Evolutionary conservation across 2,329 filamentous ascomycete genomes (phyloP), one percentile per base, ranked within the genome.

Genomic region (Aspergillus ustus): DNA sequence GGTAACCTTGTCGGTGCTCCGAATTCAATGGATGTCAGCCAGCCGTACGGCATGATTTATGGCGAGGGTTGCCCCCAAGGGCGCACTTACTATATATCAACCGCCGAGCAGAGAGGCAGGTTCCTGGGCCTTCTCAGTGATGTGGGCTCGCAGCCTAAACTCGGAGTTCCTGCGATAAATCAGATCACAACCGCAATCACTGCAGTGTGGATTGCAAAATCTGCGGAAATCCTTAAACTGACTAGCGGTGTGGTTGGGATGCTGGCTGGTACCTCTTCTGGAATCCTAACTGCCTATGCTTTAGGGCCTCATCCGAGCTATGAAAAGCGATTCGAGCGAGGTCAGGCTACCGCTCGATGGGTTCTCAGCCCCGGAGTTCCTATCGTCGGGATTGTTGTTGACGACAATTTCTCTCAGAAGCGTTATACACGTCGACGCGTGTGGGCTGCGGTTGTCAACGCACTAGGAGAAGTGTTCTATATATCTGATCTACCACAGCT

Each of bases 381-480:
- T 0, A 95, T 99, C 63, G 85, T 97, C 57, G 86, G 88, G 1
- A 87, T 99, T 63, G 87, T 87, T 49, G 86, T 97, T 7, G 95
- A 99, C 70, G 93, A 97, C 29, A 87, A 87, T 56, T 95, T 93
- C 75, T 93, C 85, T 52, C 76, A 84, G 28, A 89, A 88, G 68
- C 88, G 93, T 31, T 89, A 89, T 72, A 80, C 85, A 4, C 82
- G 88, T 53, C 85, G 87, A 13, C 88, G 93, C 29, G 85, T 95
- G 13, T 98, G 93, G 92, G 92, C 91, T n/a, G 89, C 94, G 46
- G 91, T 88, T n/a, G 78, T 99, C 56, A 99, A 99, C 73, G 94
- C 95, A 0, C 82, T 99, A 8, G 95, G 95, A 1, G 95, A 99
- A 75, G 82, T 97, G 0, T 98, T 90, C 75, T 97, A 94, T 68